Base-by-base conservation (phyloP, 83 land plant species). In the Picea engelmannii region DNA sequence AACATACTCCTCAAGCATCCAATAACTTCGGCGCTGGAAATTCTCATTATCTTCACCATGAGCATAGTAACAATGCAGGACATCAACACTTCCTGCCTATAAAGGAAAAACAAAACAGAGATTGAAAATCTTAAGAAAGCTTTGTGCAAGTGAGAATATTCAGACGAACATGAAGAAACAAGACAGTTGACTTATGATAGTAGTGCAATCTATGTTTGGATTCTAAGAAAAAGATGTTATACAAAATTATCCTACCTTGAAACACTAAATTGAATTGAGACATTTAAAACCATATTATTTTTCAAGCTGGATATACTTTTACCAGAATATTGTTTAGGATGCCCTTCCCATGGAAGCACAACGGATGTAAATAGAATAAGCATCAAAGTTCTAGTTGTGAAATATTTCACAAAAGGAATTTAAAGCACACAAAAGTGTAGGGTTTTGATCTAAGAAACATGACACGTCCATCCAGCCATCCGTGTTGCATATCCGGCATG, bases 41-140 rank as follows among this genome's bases (percentile, higher is more conserved):
- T 87, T 88, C 35, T 90, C 91, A 82, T 92, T 88, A 24, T 92
- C 93, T 78, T 90, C 95, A n/a, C 95, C 95, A 87, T 91, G 95
- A 6, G 95, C 95, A 91, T 92, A 92, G 78, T 92, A 92, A 71
- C 95, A 92, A 71, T 92, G 95, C 15, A 92, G 89, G 49, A 89
- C 93, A 87, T 92, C 95, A 76, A 91, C 82, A 87, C 95, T 91
- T 12, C 91, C 93, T 82, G 85, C 86, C 95, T 92, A 78, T 61
- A 89, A 4, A 38, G 73, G 21, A 44, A 47, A 23, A 80, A 85
- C 38, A 69, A 70, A 27, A 42, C 2, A 80, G 25, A 55, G 20
- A 63, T 52, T 71, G 42, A 20, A 42, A 71, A 71, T 20, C 23
- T 17, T 3, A 1, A 5, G 18, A 44, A 71, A 35, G n/a, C 8